A percentile compares a stretch with the other conserved stretches of the same genome.
Evolutionary conservation across 2,329 filamentous ascomycete genomes (phyloP).

Genomic region (Alternaria triticina): DNA sequence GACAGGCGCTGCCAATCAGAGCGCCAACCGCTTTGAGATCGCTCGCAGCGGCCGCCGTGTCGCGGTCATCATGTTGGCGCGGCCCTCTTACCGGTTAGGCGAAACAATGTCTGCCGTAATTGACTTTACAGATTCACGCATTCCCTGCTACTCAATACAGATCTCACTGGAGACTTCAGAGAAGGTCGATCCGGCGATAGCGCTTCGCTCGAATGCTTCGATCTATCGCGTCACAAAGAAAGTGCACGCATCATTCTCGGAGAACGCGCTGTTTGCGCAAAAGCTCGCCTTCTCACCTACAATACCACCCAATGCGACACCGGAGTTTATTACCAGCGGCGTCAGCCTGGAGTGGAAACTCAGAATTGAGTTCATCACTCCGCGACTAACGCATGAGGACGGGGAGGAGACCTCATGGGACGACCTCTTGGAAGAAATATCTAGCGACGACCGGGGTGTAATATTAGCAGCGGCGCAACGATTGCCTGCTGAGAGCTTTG

Average conservation of each 20-base stretch:
- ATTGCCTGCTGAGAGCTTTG: conserved; percentile 85
- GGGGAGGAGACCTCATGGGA: conserved; percentile 38
- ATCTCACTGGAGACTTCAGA: conserved; percentile 86
- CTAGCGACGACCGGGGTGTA: conserved; percentile 77
- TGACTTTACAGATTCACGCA: conserved; percentile 78
- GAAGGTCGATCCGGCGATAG: conserved; percentile 78
- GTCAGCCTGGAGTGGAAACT: conserved; percentile 89
- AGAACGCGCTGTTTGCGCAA: conserved; percentile 81
- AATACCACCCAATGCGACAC: conserved; percentile 82
- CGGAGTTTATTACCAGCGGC: conserved; percentile 89
- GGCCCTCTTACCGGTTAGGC: conserved; percentile 86
- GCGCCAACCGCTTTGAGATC: conserved; percentile 94
- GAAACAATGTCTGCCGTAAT: conserved; percentile 85
- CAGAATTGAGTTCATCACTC: conserved; percentile 89
- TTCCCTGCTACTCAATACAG: conserved; percentile 86
- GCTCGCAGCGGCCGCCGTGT: conserved; percentile 90
- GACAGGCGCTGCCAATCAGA: conserved; percentile 71
- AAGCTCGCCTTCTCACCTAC: conserved; percentile 81
- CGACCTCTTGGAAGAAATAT: conserved; percentile 76
- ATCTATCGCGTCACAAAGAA: conserved; percentile 87
- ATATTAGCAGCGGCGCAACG: conserved; percentile 80
- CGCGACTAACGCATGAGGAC: conserved; percentile 56
- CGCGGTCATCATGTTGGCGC: conserved; percentile 85
- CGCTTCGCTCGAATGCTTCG: conserved; percentile 82
- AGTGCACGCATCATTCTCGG: conserved; percentile 77